Evolutionary conservation across 2,329 filamentous ascomycete species (phyloP).

Genomic region (Colletotrichum godetiae): DNA sequence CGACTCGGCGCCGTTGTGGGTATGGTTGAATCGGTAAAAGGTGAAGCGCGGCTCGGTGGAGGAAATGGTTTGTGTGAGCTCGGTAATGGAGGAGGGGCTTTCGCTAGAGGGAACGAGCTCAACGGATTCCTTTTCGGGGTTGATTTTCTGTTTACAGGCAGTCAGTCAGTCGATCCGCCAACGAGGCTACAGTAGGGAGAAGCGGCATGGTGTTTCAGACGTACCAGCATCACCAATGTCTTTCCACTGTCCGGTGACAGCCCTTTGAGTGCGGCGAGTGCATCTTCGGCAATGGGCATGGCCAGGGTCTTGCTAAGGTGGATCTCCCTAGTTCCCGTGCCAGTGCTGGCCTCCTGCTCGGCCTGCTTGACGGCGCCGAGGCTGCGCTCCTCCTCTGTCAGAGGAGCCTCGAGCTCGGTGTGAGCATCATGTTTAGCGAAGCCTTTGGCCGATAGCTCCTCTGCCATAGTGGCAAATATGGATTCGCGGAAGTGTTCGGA

Average conservation of each 20-base stretch:
- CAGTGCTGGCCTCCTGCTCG: slow-evolving; percentile 78
- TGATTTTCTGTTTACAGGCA: slow-evolving; percentile 69
- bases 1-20: slow-evolving; percentile 61
- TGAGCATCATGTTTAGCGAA: slow-evolving; percentile 81
- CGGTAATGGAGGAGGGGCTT: slow-evolving; percentile 64
- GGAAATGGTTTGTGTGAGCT: slow-evolving; percentile 72
- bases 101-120: slow-evolving; percentile 69
- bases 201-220: background rate
- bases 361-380: slow-evolving; percentile 79
- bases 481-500: slow-evolving; percentile 83
- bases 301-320: slow-evolving; percentile 67
- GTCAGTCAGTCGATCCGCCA: background rate
- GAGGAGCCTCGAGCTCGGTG: slow-evolving; percentile 70
- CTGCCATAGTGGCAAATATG: slow-evolving; percentile 76
- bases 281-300: slow-evolving; percentile 72
- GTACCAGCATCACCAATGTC: slow-evolving; percentile 73
- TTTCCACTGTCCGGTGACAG: slow-evolving; percentile 64
- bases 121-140: slow-evolving; percentile 75
- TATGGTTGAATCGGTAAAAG: slow-evolving; percentile 77
- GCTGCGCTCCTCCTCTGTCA: slow-evolving; percentile 82
- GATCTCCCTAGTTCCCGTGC: slow-evolving; percentile 71
- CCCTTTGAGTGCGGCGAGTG: slow-evolving; percentile 71
- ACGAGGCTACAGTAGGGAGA: background rate
- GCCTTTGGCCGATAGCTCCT: slow-evolving; percentile 76
- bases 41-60: slow-evolving; percentile 78